Evolutionary conservation across 116 monocot genomes (phyloP).

Genomic region (Iris pallida): DNA sequence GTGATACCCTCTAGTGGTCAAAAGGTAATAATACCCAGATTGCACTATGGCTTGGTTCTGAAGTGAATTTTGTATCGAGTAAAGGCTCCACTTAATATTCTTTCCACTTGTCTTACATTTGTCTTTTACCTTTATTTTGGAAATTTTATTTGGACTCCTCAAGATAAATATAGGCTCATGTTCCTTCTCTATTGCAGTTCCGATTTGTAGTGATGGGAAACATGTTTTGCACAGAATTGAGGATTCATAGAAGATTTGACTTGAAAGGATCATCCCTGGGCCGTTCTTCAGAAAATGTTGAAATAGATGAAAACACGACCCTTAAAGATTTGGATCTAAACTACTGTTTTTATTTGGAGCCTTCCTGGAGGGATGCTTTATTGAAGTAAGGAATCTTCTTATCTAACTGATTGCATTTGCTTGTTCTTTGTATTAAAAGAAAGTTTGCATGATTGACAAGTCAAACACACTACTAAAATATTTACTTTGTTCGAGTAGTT

Average conservation of each 20-base stretch:
- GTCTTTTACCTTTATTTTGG: neutral
- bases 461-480: neutral
- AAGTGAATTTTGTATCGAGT: neutral
- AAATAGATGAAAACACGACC: conserved; percentile 95
- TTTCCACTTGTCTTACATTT: neutral
- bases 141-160: neutral
- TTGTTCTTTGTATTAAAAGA: no score
- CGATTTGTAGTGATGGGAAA: conserved; percentile 98
- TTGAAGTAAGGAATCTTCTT: conserved; percentile 44
- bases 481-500: neutral
- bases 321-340: conserved; percentile 93
- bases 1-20: conserved; percentile 98
- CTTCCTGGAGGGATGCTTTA: conserved; percentile 80
- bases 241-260: conserved; percentile 95
- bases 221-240: conserved; percentile 98
- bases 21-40: conserved; percentile 49
- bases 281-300: conserved; percentile 88
- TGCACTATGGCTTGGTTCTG: neutral
- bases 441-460: neutral
- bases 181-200: conserved; percentile 57
- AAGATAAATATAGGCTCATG: neutral
- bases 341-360: conserved; percentile 83
- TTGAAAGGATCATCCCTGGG: conserved; percentile 92
- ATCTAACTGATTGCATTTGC: neutral
- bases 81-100: neutral